A percentile compares a stretch with the other conserved stretches of the same genome.
phyloP scores from a whole-genome alignment of 1,139 yeast species.

The Fermentozyma sake region DNA sequence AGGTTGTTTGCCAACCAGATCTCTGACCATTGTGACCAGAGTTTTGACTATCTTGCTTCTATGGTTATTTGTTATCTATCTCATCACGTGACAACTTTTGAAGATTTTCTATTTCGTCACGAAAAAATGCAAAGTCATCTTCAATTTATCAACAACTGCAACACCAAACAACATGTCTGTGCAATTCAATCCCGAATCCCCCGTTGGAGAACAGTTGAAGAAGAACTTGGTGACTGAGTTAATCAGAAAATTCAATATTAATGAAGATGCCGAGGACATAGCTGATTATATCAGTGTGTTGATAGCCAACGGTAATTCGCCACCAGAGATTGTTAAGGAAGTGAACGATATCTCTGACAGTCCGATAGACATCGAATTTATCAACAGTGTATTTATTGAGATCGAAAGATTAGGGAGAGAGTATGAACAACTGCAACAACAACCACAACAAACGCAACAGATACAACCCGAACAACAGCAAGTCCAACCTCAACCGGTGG shows the following conservation, averaged over 20 bases:
- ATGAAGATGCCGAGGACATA: slow-evolving; percentile 71
- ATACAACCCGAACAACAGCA: slow-evolving; percentile 5
- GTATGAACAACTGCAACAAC: slow-evolving; percentile 7
- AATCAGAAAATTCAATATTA: slow-evolving; percentile 27
- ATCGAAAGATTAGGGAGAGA: slow-evolving; percentile 34
- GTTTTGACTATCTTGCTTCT: no score
- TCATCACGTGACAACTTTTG: no score
- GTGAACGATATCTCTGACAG: slow-evolving; percentile 63
- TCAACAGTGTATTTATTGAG: slow-evolving; percentile 54
- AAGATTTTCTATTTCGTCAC: no score
- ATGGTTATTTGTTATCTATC: no score
- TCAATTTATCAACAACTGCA: slow-evolving; percentile 1
- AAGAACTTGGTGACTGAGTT: slow-evolving; percentile 35
- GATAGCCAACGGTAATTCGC: slow-evolving; percentile 66
- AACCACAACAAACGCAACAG: slow-evolving; percentile 7
- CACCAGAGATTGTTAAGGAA: slow-evolving; percentile 62
- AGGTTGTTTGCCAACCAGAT: no score
- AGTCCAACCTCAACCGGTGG: no score
- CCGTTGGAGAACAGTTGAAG: slow-evolving; percentile 36
- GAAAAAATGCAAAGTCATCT: neutral
- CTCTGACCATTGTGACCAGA: no score
- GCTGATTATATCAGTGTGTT: slow-evolving; percentile 76
- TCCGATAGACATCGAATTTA: slow-evolving; percentile 48
- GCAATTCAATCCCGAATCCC: slow-evolving; percentile 40
- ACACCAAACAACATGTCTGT: slow-evolving; percentile 9